These are phyloP conservation scores for Geotrichum reessii DNA, from an alignment of 1,139 yeast species.

Conservation along the genomic window DNA sequence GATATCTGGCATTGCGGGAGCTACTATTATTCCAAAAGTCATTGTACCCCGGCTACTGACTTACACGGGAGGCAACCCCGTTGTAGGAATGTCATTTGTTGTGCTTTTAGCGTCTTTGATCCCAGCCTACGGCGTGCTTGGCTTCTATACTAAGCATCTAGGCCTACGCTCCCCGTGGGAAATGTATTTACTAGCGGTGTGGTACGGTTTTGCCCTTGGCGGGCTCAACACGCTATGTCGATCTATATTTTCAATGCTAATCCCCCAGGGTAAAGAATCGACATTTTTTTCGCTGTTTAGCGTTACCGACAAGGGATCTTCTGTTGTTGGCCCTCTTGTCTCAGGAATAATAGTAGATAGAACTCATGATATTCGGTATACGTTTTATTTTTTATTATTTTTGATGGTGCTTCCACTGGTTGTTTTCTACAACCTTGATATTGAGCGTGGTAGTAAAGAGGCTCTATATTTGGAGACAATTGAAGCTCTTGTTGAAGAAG, in stretches of 20 bases:
- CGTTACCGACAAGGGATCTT: constrained; percentile 70
- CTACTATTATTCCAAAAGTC: constrained; percentile 46
- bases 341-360: constrained; percentile 61
- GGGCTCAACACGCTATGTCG: constrained; percentile 61
- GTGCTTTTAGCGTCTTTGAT: constrained; percentile 57
- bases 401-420: constrained; percentile 50
- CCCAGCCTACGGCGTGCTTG: constrained; percentile 61
- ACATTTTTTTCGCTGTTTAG: constrained; percentile 65
- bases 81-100: constrained; percentile 45
- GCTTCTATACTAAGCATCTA: constrained; percentile 45
- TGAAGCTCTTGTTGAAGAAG: constrained; percentile 15
- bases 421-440: constrained; percentile 45
- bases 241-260: constrained; percentile 55
- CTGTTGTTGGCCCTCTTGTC: constrained; percentile 60
- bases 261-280: constrained; percentile 64
- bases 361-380: constrained; percentile 62
- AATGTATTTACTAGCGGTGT: constrained; percentile 57
- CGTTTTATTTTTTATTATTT: constrained; percentile 53
- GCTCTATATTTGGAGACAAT: constrained; percentile 29
- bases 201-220: constrained; percentile 69
- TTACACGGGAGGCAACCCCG: constrained; percentile 34
- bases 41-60: constrained; percentile 41
- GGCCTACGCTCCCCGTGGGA: constrained; percentile 59
- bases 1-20: constrained; percentile 57
- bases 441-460: constrained; percentile 48